phyloP scores from a whole-genome alignment of 352 stramenopile genomes.

The Phytophthora hybrid region DNA sequence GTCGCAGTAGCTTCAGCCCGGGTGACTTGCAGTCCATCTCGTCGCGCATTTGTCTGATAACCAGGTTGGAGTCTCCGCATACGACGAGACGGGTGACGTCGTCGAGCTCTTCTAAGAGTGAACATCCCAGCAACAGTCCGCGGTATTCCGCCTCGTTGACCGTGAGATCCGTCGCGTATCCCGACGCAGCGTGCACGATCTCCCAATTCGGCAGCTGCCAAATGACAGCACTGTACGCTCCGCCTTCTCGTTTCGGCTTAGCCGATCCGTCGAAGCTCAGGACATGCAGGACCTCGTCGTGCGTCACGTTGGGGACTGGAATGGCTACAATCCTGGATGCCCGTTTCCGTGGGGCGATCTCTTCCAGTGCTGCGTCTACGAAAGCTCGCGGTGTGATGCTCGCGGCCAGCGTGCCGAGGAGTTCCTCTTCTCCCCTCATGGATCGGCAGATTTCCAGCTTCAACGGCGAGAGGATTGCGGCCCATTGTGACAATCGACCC shows the following conservation, averaged over 20 bases:
- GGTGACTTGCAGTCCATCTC: no score
- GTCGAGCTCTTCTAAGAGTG: no score
- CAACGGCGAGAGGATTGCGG: no score
- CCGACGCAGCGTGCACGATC: no score
- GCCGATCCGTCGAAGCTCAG: slow-evolving; percentile 24
- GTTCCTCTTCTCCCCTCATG: slow-evolving; percentile 4
- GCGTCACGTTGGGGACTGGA: background rate
- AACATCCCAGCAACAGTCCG: background rate
- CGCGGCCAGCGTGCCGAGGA: background rate
- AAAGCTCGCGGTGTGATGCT: slow-evolving; percentile 9
- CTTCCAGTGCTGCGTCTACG: background rate
- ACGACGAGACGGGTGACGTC: no score
- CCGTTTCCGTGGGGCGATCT: background rate
- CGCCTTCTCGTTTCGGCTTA: background rate
- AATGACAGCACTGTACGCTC: slow-evolving; percentile 4
- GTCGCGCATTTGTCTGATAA: no score
- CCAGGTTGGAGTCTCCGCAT: no score
- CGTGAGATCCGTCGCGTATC: no score
- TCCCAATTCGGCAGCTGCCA: slow-evolving; percentile 21
- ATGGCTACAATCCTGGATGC: background rate
- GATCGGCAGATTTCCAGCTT: slow-evolving; percentile 9
- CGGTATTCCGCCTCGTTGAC: no score
- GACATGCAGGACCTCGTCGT: background rate
- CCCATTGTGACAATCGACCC: background rate
- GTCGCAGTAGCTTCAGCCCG: no score